Conservation (phyloP, 2,329 filamentous ascomycete genomes). For the Cercospora nicotianae region DNA sequence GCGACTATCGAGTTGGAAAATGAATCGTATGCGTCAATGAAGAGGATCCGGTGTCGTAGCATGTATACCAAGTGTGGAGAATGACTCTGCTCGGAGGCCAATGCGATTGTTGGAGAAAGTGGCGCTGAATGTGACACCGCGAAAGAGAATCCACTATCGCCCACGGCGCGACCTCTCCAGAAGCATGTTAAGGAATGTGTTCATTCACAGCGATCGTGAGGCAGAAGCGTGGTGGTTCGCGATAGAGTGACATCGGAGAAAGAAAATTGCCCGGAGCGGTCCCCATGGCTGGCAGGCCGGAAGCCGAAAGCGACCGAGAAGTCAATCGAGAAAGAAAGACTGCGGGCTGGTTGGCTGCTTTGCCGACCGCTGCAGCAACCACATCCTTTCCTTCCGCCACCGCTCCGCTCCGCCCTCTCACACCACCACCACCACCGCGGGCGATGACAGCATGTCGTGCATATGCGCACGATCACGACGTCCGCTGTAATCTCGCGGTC, state of each 20-base stretch:
- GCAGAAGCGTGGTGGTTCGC: slow-evolving; percentile 1
- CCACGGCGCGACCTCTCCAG: not conserved
- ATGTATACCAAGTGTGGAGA: slow-evolving; percentile 20
- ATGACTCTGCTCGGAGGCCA: slow-evolving; percentile 12
- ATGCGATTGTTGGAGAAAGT: not conserved
- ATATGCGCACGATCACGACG: not conserved
- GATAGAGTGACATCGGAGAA: slow-evolving; percentile 2
- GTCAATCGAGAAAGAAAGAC: not conserved
- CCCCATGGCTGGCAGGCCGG: not conserved
- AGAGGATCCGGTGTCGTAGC: slow-evolving; percentile 59
- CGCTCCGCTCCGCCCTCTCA: not conserved
- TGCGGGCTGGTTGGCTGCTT: not conserved
- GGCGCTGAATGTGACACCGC: not conserved
- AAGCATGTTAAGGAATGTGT: not conserved
- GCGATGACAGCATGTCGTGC: not conserved
- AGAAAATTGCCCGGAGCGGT: slow-evolving; percentile 2
- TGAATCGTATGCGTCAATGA: slow-evolving; percentile 94
- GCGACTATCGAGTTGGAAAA: slow-evolving; percentile 94
- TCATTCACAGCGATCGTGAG: not conserved
- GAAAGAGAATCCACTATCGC: slow-evolving; percentile 4
- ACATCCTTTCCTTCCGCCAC: not conserved
- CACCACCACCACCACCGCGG: not conserved
- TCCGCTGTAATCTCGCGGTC: slow-evolving; percentile 9
- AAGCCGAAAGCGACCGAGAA: slow-evolving; percentile 1
- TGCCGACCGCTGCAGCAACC: not conserved